phyloP scores from a whole-genome alignment of 805 yeast species.

The Cyberlindnera xishuangbannaensis region DNA sequence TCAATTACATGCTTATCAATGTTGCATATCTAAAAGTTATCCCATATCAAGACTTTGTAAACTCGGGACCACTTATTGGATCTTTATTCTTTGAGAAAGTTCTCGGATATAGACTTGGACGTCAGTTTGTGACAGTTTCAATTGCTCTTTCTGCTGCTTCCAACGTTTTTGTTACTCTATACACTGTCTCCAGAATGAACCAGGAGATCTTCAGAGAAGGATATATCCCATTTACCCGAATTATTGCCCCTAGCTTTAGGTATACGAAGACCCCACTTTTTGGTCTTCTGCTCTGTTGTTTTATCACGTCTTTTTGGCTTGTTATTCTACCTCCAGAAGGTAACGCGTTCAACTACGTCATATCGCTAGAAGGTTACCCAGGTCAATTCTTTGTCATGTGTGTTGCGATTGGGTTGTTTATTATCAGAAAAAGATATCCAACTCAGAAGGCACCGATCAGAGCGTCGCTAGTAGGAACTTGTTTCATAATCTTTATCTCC shows the following conservation, averaged over 20 bases:
- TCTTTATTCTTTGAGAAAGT: constrained; percentile 51
- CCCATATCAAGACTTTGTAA: constrained; percentile 45
- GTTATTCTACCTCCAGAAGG: constrained; percentile 30
- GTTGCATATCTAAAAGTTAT: constrained; percentile 51
- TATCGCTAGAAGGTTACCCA: constrained; percentile 42
- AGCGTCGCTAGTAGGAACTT: constrained; percentile 44
- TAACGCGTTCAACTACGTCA: constrained; percentile 35
- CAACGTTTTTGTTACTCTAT: constrained; percentile 55
- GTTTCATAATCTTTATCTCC: constrained; percentile 40
- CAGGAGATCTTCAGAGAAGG: constrained; percentile 66
- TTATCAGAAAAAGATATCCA: constrained; percentile 46
- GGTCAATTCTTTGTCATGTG: constrained; percentile 43
- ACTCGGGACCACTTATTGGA: constrained; percentile 55
- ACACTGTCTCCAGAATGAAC: constrained; percentile 53
- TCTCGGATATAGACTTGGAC: constrained; percentile 47
- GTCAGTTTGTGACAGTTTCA: constrained; percentile 47
- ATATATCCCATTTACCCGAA: constrained; percentile 44
- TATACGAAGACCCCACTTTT: constrained; percentile 48
- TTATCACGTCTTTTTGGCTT: constrained; percentile 30
- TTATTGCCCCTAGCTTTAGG: constrained; percentile 52
- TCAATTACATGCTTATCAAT: constrained; percentile 48
- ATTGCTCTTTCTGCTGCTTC: constrained; percentile 60
- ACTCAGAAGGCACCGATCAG: constrained; percentile 44
- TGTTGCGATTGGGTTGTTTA: constrained; percentile 51
- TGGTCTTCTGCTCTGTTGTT: constrained; percentile 33